Evolutionary conservation across 2,329 filamentous ascomycete genomes (phyloP), one percentile per base, ranked within the genome.

Genomic region (Penicillium janthinellum): DNA sequence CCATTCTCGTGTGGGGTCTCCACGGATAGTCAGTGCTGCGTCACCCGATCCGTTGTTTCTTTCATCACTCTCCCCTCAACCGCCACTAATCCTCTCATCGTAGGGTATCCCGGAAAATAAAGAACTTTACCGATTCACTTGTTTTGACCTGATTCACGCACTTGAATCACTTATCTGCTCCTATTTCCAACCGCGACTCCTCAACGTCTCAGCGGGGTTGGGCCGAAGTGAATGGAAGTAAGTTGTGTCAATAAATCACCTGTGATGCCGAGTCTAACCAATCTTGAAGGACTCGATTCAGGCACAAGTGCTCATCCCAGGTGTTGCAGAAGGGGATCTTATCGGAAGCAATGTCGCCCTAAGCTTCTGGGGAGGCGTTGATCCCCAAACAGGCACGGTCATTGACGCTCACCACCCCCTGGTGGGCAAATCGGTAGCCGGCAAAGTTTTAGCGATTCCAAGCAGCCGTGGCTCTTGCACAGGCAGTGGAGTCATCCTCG

Each of bases 341-440:
- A 52, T 78, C 1, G 62, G 69, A 31, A 67, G 65, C n/a, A 54
- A 66, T 20, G 42, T 66, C 5, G 63, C 55, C 7, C 64, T 82
- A 20, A 82, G 80, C 66, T 82, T 82, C 67, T 81, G 78, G 79
- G 78, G 77, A 7, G 81, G 81, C 0, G 75, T 82, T 1, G 64
- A 78, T 41, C 69, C 77, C 1, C 56, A 70, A 3, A 80, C 75
- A 0, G 78, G 81, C 38, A 61, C 73, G 12, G 69, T 83, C 0
- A 75, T 81, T 48, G 81, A 83, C 56, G 72, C 69, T 1, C 77
- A 79, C 41, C 79, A 82, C 55, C 76, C 77, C 0, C 64, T 83
- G 1, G 64, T 62, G 6, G 78, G 78, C 0, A 37, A 67, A 5
- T 62, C 51, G 15, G 57, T 82, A 0, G 62, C 70, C 3, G 68